These are phyloP conservation scores for Wickerhamiella parazyma DNA, from an alignment of 805 yeast genomes.

Conservation along the genomic window DNA sequence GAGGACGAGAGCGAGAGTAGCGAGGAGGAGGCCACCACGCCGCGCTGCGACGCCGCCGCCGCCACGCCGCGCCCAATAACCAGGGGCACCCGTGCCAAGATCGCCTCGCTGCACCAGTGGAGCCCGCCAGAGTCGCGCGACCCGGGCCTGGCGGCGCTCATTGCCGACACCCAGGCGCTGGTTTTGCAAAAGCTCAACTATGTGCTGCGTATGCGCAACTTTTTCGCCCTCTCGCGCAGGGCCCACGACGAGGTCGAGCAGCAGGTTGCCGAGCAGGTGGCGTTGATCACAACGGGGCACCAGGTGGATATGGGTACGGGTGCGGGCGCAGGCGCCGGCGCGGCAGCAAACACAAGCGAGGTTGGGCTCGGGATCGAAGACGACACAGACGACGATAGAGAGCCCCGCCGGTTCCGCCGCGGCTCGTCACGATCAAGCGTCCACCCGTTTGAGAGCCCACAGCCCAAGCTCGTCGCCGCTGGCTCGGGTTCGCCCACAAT, in stretches of 20 bases:
- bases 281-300: not conserved
- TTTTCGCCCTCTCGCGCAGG: not conserved
- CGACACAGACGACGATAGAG: not conserved
- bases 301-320: too few relatives aligned
- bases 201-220: constrained; percentile 8
- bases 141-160: constrained; percentile 2
- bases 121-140: not conserved
- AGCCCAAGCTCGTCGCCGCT: not conserved
- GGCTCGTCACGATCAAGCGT: not conserved
- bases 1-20: not conserved
- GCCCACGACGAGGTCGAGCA: constrained; percentile 8
- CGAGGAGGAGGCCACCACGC: too few relatives aligned
- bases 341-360: too few relatives aligned
- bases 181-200: constrained; percentile 5
- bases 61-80: too few relatives aligned
- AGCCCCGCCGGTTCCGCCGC: not conserved
- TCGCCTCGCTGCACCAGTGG: constrained; percentile 2
- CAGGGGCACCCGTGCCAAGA: too few relatives aligned
- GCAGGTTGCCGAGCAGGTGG: constrained; percentile 6
- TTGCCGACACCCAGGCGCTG: constrained; percentile 6
- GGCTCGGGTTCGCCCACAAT: constrained; percentile 1
- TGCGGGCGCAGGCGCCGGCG: too few relatives aligned
- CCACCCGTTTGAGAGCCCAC: not conserved
- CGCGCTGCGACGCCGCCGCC: too few relatives aligned
- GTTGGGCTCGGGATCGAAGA: not conserved